Conservation (phyloP, 148 eudicot genomes). For the Polygonum aviculare region DNA sequence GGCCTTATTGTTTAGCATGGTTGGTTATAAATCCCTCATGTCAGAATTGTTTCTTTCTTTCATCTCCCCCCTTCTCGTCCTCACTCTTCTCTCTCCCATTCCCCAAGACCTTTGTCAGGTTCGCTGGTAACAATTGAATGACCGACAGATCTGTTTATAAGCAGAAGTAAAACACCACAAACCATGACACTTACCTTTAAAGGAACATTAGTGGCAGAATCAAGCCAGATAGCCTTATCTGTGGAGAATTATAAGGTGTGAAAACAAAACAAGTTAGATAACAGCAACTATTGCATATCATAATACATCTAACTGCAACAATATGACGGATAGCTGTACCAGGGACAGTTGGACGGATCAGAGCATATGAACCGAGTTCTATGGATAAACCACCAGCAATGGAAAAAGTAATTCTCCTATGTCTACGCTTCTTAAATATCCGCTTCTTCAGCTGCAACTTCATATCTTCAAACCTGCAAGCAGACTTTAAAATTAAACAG, state of each 20-base stretch:
- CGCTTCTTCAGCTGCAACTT: constrained; percentile 73
- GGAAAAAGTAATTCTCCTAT: constrained; percentile 62
- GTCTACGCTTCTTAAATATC: constrained; percentile 86
- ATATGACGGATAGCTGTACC: constrained; percentile 30
- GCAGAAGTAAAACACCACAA: neutral
- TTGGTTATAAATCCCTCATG: neutral
- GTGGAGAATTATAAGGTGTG: constrained; percentile 12
- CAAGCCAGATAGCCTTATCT: constrained; percentile 91
- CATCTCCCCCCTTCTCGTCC: neutral
- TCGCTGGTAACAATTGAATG: neutral
- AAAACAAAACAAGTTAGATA: neutral
- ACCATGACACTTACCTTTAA: constrained; percentile 43
- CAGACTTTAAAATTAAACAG: neutral
- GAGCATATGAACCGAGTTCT: constrained; percentile 81
- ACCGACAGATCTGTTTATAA: neutral
- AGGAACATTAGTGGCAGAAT: constrained; percentile 83
- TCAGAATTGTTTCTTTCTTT: neutral
- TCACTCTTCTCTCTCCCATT: neutral
- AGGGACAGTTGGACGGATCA: constrained; percentile 83
- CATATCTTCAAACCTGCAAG: constrained; percentile 73
- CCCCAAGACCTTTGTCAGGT: neutral
- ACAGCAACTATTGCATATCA: neutral
- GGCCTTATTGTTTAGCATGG: neutral
- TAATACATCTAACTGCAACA: neutral
- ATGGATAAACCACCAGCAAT: constrained; percentile 73